Conservation (phyloP, 371 early-diverging fungal species). For the Mortierella sp. region DNA sequence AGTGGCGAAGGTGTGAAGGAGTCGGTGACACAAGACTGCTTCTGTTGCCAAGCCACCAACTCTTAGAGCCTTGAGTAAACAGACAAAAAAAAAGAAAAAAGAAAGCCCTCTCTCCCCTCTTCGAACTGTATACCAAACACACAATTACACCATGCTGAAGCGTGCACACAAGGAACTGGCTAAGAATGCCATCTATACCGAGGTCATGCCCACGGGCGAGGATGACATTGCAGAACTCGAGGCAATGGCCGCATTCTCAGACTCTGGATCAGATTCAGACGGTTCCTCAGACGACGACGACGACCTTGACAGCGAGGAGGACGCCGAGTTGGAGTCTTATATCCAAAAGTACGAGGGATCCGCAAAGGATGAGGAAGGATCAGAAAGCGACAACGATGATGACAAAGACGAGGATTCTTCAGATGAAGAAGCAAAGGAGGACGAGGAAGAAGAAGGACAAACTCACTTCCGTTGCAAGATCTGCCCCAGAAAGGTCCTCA, state of each 20-base stretch:
- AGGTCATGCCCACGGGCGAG: conserved; percentile 49
- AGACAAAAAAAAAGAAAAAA: conserved; percentile 6
- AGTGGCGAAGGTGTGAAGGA: too few relatives aligned
- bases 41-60: conserved; percentile 16
- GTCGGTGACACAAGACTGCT: too few relatives aligned
- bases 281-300: conserved; percentile 29
- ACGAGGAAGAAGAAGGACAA: conserved; percentile 20
- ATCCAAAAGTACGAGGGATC: conserved; percentile 51
- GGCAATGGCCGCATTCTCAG: conserved; percentile 41
- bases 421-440: conserved; percentile 31
- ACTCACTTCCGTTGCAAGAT: conserved; percentile 55
- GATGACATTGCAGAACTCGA: conserved; percentile 32
- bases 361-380: conserved; percentile 1
- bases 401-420: conserved; percentile 13
- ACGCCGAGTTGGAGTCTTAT: conserved; percentile 47
- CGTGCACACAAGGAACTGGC: conserved; percentile 46
- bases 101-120: too few relatives aligned
- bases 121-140: too few relatives aligned
- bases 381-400: conserved; percentile 16
- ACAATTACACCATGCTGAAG: conserved; percentile 30
- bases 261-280: conserved; percentile 52
- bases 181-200: conserved; percentile 47
- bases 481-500: conserved; percentile 48
- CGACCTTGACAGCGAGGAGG: conserved; percentile 46
- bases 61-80: conserved; percentile 6